These are phyloP conservation scores for Camellia sinensis DNA, from an alignment of 148 eudicot genomes.

Conservation along the genomic window DNA sequence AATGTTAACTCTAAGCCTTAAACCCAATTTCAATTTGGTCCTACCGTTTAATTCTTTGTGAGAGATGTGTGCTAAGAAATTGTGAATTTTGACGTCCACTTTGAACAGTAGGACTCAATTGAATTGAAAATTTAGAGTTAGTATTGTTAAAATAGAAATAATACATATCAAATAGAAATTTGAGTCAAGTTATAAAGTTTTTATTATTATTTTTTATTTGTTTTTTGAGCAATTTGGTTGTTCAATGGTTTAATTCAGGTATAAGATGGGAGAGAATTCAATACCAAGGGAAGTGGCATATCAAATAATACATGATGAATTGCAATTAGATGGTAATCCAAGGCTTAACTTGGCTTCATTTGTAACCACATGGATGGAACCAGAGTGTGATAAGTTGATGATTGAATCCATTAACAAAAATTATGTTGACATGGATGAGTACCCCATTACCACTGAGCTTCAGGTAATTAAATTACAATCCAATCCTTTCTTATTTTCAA, in stretches of 20 bases:
- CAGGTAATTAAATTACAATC: background rate
- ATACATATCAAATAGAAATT: too few relatives aligned
- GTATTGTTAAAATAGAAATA: too few relatives aligned
- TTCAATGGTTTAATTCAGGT: background rate
- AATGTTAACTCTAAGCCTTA: too few relatives aligned
- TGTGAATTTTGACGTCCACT: too few relatives aligned
- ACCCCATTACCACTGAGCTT: conserved; percentile 16
- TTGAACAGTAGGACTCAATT: too few relatives aligned
- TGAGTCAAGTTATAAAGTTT: too few relatives aligned
- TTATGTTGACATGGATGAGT: conserved; percentile 23
- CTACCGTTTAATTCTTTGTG: too few relatives aligned
- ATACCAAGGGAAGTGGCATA: conserved; percentile 10
- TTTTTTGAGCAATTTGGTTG: background rate
- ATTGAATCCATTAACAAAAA: conserved; percentile 10
- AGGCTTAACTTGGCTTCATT: conserved; percentile 15
- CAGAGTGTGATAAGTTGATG: conserved; percentile 15
- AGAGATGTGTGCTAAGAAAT: too few relatives aligned
- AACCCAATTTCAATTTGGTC: too few relatives aligned
- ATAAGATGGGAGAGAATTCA: conserved; percentile 5
- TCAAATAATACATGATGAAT: conserved; percentile 12
- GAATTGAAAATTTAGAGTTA: too few relatives aligned
- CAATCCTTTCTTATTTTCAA: background rate
- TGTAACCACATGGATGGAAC: conserved; percentile 21
- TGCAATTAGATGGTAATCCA: conserved; percentile 9
- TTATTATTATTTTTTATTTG: too few relatives aligned